These are phyloP conservation scores for Selaginella moellendorffii DNA, from an alignment of 75 land plant species.

Conservation along the genomic window DNA sequence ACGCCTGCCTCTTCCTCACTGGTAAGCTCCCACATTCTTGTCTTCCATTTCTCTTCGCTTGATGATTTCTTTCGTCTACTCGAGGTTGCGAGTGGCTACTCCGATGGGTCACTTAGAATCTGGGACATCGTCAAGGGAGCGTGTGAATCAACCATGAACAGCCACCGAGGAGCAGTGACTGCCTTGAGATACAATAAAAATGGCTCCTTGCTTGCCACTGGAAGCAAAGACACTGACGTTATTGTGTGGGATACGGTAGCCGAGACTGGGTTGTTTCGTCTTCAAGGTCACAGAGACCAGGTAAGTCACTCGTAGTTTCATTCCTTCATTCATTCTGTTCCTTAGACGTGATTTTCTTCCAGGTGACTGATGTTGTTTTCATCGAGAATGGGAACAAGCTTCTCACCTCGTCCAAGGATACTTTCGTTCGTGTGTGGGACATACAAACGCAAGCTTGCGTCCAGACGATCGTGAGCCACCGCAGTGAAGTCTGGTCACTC, in stretches of 20 bases:
- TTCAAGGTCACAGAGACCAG: constrained; percentile 92
- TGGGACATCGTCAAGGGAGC: constrained; percentile 73
- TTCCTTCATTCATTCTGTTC: not conserved
- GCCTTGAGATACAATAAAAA: constrained; percentile 52
- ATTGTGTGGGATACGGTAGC: constrained; percentile 95
- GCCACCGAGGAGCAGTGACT: constrained; percentile 77
- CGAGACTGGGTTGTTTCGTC: constrained; percentile 79
- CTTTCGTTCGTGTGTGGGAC: constrained; percentile 85
- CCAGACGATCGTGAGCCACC: constrained; percentile 80
- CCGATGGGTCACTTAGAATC: constrained; percentile 78
- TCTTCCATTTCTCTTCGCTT: too few relatives aligned
- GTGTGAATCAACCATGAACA: constrained; percentile 70
- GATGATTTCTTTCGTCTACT: too few relatives aligned
- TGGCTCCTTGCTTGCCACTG: constrained; percentile 87
- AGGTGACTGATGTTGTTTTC: constrained; percentile 97
- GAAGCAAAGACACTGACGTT: constrained; percentile 88
- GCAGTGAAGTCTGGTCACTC: constrained; percentile 94
- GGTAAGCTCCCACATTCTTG: not conserved
- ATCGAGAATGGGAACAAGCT: constrained; percentile 65
- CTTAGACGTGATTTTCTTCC: constrained; percentile 7
- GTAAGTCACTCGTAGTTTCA: constrained; percentile 16
- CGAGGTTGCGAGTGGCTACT: constrained; percentile 86
- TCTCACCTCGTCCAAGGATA: constrained; percentile 91
- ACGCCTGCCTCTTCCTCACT: constrained; percentile 41
- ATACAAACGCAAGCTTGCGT: constrained; percentile 78